A percentile compares a stretch with the other conserved stretches of the same genome.
phyloP scores from a whole-genome alignment of 352 stramenopile genomes.

The Phytophthora pisi region DNA sequence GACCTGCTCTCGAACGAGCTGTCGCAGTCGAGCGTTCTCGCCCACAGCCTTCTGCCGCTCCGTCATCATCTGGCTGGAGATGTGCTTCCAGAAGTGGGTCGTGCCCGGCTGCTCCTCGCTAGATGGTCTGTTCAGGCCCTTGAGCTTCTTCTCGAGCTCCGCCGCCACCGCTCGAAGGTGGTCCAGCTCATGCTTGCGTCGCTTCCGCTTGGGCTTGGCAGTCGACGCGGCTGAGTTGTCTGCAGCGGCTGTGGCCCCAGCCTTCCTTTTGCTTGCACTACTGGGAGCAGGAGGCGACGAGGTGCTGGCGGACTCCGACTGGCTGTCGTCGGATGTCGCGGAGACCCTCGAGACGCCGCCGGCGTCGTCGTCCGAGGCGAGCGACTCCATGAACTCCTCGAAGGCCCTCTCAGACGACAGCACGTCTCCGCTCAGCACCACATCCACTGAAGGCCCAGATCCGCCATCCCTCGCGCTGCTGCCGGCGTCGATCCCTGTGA shows the following conservation, averaged over 20 bases:
- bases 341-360: not conserved
- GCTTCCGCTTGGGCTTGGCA: conserved; percentile 52
- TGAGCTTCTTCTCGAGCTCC: conserved; percentile 54
- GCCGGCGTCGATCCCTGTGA: conserved; percentile 38
- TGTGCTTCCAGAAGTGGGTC: conserved; percentile 51
- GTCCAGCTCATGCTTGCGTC: conserved; percentile 63
- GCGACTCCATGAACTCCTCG: conserved; percentile 35
- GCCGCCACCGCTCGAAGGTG: conserved; percentile 45
- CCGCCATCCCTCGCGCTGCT: not conserved
- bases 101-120: conserved; percentile 31
- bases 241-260: not conserved
- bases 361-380: conserved; percentile 28
- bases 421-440: conserved; percentile 21
- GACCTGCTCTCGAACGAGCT: conserved; percentile 51
- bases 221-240: not conserved
- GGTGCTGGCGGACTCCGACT: conserved; percentile 10
- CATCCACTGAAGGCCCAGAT: conserved; percentile 13
- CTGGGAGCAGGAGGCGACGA: conserved; percentile 1
- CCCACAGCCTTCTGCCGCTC: conserved; percentile 48
- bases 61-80: conserved; percentile 49
- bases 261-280: conserved; percentile 8
- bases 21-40: conserved; percentile 54
- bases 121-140: conserved; percentile 36
- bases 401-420: conserved; percentile 33
- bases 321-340: conserved; percentile 5